A percentile compares a stretch with the other conserved stretches of the same genome.
These are phyloP conservation scores for Euphrasia arctica DNA, from an alignment of 305 asterid species.

Conservation along the genomic window DNA sequence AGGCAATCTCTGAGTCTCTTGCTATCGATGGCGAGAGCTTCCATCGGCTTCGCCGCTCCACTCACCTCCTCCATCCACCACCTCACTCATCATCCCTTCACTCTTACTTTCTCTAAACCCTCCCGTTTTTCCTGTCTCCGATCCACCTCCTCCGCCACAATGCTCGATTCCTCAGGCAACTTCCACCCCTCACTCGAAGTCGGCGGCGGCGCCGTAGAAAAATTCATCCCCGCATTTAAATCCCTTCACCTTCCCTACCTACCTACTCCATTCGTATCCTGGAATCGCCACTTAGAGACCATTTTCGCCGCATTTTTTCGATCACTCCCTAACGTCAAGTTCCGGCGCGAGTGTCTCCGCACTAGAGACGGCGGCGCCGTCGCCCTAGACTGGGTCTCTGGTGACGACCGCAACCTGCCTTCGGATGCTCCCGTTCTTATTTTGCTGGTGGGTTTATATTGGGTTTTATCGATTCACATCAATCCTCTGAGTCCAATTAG, in stretches of 20 bases:
- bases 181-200: slow-evolving; percentile 71
- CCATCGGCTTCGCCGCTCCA: slow-evolving; percentile 44
- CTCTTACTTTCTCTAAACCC: slow-evolving; percentile 20
- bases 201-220: slow-evolving; percentile 63
- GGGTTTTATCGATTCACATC: background rate
- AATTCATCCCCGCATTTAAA: slow-evolving; percentile 64
- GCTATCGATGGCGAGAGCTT: slow-evolving; percentile 56
- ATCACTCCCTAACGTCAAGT: slow-evolving; percentile 61
- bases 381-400: slow-evolving; percentile 80
- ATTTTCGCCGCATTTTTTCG: slow-evolving; percentile 80
- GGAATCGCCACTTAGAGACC: slow-evolving; percentile 80
- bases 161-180: slow-evolving; percentile 27
- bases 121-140: slow-evolving; percentile 27
- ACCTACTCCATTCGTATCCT: slow-evolving; percentile 60
- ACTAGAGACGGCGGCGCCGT: slow-evolving; percentile 74
- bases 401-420: slow-evolving; percentile 55
- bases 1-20: background rate
- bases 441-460: slow-evolving; percentile 54
- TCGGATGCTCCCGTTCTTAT: slow-evolving; percentile 71
- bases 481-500: too few species aligned
- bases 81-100: slow-evolving; percentile 26
- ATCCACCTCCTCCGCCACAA: slow-evolving; percentile 24
- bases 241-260: slow-evolving; percentile 51
- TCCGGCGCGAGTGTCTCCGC: slow-evolving; percentile 86
- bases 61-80: slow-evolving; percentile 46